These are phyloP conservation scores for Drosera spatulata DNA, from an alignment of 179 eudicot genomes.

Conservation along the genomic window DNA sequence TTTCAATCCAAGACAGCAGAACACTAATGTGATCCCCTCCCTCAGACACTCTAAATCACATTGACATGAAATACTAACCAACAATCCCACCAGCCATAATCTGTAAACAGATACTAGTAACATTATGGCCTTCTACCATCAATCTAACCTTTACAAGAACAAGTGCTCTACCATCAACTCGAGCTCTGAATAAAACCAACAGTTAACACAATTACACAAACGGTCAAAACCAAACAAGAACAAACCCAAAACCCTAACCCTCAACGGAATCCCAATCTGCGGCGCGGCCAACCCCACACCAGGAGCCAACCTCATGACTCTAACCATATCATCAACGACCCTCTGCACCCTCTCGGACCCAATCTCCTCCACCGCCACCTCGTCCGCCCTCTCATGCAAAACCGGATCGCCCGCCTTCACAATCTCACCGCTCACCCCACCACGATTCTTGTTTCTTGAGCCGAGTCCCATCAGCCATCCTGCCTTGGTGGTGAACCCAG, in stretches of 20 bases:
- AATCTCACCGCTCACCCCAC: constrained; percentile 35
- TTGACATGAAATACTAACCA: no score
- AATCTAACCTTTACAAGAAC: no score
- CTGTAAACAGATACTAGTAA: no score
- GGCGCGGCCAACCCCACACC: constrained; percentile 99
- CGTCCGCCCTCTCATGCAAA: constrained; percentile 75
- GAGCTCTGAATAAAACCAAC: no score
- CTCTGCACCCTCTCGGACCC: constrained; percentile 73
- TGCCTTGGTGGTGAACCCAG: constrained; percentile 23
- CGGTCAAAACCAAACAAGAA: no score
- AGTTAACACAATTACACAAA: no score
- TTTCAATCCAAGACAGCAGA: no score
- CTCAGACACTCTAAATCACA: no score
- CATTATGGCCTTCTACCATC: no score
- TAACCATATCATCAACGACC: constrained; percentile 80
- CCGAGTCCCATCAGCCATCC: constrained; percentile 74
- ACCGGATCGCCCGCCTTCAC: constrained; percentile 99
- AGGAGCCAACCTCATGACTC: constrained; percentile 81
- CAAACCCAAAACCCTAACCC: constrained; percentile 20
- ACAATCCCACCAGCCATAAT: no score
- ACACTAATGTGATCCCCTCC: no score
- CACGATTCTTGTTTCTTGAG: constrained; percentile 15
- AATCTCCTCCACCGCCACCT: constrained; percentile 52
- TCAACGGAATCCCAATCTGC: constrained; percentile 84
- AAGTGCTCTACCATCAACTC: no score